Conservation (phyloP, 805 yeast species). For the Komagataella kurtzmanii region DNA sequence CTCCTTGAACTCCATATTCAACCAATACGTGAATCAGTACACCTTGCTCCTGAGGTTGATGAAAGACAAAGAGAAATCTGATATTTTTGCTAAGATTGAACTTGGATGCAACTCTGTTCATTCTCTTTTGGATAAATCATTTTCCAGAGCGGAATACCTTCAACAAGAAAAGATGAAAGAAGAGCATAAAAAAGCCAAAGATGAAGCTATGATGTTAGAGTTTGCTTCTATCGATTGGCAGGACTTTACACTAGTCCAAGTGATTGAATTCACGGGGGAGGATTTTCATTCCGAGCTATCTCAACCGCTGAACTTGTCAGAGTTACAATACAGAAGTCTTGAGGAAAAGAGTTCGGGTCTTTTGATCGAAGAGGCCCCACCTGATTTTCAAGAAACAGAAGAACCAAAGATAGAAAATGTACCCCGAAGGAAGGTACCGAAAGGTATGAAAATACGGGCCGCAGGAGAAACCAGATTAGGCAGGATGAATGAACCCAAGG, state of each 20-base stretch:
- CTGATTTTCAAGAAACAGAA: slow-evolving; percentile 16
- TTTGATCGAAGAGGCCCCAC: slow-evolving; percentile 27
- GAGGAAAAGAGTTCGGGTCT: slow-evolving; percentile 29
- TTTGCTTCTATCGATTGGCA: slow-evolving; percentile 84
- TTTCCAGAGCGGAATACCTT: slow-evolving; percentile 40
- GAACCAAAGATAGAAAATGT: slow-evolving; percentile 1
- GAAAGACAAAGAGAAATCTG: slow-evolving; percentile 11
- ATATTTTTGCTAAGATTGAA: slow-evolving; percentile 5
- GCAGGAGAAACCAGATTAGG: slow-evolving; percentile 58
- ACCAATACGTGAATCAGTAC: slow-evolving; percentile 44
- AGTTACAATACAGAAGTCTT: slow-evolving; percentile 48
- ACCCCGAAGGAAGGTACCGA: slow-evolving; percentile 10
- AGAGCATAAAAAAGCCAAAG: background rate
- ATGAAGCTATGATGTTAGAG: slow-evolving; percentile 12
- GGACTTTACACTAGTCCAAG: slow-evolving; percentile 60
- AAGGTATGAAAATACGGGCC: slow-evolving; percentile 51
- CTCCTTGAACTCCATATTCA: slow-evolving; percentile 41
- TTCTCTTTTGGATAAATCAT: slow-evolving; percentile 29
- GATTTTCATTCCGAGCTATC: slow-evolving; percentile 46
- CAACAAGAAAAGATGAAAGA: slow-evolving; percentile 22
- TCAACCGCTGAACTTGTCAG: slow-evolving; percentile 40
- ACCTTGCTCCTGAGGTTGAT: slow-evolving; percentile 17
- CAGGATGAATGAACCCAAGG: slow-evolving; percentile 11
- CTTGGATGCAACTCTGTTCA: slow-evolving; percentile 11
- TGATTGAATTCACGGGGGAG: slow-evolving; percentile 47